A percentile compares a stretch with the other conserved stretches of the same genome.
These are phyloP conservation scores for Ottelia alismoides DNA, from an alignment of 106 monocot species.

Conservation along the genomic window DNA sequence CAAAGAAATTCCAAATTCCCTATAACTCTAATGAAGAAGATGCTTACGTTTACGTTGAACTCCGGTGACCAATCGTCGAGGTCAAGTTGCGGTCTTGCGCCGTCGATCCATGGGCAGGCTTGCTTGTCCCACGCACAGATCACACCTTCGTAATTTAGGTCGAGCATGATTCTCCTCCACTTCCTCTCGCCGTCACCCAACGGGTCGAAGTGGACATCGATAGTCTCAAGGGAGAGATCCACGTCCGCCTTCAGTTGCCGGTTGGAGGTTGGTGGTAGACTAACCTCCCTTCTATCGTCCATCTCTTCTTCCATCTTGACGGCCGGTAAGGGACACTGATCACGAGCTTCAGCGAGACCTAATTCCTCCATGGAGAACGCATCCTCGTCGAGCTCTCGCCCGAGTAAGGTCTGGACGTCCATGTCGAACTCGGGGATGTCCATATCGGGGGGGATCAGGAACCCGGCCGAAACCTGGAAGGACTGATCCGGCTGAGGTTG, in stretches of 20 bases:
- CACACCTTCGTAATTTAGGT: conserved; percentile 57
- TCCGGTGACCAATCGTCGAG: conserved; percentile 38
- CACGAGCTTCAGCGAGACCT: conserved; percentile 8
- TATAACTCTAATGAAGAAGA: not conserved
- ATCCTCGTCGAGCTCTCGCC: conserved; percentile 27
- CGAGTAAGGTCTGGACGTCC: conserved; percentile 76
- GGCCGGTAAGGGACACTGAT: no score
- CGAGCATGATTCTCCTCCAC: conserved; percentile 21
- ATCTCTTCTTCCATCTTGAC: no score
- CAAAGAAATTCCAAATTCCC: not conserved
- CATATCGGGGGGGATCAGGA: conserved; percentile 28
- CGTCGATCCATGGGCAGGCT: conserved; percentile 53
- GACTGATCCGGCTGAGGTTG: not conserved
- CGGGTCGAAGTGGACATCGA: conserved; percentile 37
- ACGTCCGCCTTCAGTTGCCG: not conserved
- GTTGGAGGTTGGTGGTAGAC: not conserved
- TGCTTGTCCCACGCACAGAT: conserved; percentile 40
- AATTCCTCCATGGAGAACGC: conserved; percentile 54
- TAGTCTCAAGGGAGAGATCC: conserved; percentile 22
- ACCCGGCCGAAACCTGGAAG: conserved; percentile 5
- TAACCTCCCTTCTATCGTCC: not conserved
- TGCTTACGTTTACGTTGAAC: conserved; percentile 18
- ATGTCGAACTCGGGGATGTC: conserved; percentile 72
- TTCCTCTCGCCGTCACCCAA: not conserved
- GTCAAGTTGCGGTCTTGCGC: conserved; percentile 45